These are phyloP conservation scores for Podospora fimiseda DNA, from an alignment of 495 filamentous ascomycete species.

Conservation along the genomic window DNA sequence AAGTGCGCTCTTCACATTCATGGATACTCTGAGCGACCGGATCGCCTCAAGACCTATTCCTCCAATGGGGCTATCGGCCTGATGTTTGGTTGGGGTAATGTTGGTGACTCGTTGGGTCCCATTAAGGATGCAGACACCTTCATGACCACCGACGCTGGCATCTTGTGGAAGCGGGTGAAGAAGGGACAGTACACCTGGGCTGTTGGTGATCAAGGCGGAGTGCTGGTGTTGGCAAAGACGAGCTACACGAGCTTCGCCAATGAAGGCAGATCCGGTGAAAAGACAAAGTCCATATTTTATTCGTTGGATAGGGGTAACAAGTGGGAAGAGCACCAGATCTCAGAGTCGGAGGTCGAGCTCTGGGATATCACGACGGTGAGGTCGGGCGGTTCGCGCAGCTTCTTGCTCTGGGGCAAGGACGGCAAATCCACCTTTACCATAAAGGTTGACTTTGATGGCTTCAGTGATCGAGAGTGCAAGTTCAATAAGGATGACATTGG, in stretches of 20 bases:
- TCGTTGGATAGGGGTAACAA: slow-evolving; percentile 69
- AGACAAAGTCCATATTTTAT: slow-evolving; percentile 67
- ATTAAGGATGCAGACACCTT: slow-evolving; percentile 72
- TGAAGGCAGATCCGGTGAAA: too few species aligned
- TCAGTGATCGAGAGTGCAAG: slow-evolving; percentile 62
- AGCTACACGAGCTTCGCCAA: too few species aligned
- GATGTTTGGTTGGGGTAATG: slow-evolving; percentile 88
- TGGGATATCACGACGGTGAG: slow-evolving; percentile 79
- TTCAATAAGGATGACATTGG: slow-evolving; percentile 48
- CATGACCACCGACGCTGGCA: slow-evolving; percentile 80
- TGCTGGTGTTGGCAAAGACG: slow-evolving; percentile 71
- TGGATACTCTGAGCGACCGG: slow-evolving; percentile 82
- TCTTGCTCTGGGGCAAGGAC: slow-evolving; percentile 77
- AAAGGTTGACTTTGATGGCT: slow-evolving; percentile 80
- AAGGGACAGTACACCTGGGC: slow-evolving; percentile 88
- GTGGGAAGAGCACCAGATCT: slow-evolving; percentile 72
- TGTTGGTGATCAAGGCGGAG: slow-evolving; percentile 86
- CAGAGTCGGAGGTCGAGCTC: slow-evolving; percentile 59
- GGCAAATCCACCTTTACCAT: slow-evolving; percentile 54
- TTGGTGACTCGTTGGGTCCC: slow-evolving; percentile 60
- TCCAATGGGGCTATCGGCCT: slow-evolving; percentile 84
- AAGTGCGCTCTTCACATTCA: slow-evolving; percentile 87
- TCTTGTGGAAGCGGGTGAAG: slow-evolving; percentile 76
- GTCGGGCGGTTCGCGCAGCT: slow-evolving; percentile 80
- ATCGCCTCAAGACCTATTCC: slow-evolving; percentile 75